Evolutionary conservation across 768 basidiomycete species (phyloP).

Genomic region (Podaxis sp.): DNA sequence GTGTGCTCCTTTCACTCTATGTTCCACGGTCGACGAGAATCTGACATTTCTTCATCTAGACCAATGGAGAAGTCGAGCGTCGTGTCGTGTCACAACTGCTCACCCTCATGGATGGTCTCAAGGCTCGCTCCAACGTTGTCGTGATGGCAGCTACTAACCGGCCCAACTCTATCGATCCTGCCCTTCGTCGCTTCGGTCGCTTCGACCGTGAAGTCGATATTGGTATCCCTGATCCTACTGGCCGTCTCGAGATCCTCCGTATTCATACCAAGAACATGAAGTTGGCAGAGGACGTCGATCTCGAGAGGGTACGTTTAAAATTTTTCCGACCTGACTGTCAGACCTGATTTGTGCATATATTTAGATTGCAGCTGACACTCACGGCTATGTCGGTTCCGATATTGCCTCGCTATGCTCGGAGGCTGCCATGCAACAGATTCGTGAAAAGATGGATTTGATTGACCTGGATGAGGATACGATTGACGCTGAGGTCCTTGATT

Average conservation of each 20-base stretch:
- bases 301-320: conserved; percentile 71
- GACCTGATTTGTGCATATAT: not conserved
- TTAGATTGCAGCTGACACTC: conserved; percentile 97
- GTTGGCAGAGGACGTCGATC: conserved; percentile 91
- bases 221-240: conserved; percentile 98
- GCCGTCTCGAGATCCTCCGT: conserved; percentile 96
- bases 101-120: conserved; percentile 98
- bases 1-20: conserved; percentile 35
- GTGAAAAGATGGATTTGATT: conserved; percentile 99
- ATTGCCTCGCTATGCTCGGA: conserved; percentile 97
- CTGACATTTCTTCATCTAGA: conserved; percentile 44
- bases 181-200: conserved; percentile 96
- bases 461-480: conserved; percentile 98
- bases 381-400: conserved; percentile 99
- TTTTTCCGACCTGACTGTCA: not conserved
- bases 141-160: conserved; percentile 99
- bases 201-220: conserved; percentile 99
- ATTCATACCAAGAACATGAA: conserved; percentile 99
- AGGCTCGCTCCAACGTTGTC: conserved; percentile 98
- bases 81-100: conserved; percentile 98
- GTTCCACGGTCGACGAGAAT: not conserved
- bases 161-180: conserved; percentile 99
- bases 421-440: conserved; percentile 99
- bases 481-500: conserved; percentile 98
- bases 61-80: conserved; percentile 99